phyloP scores from a whole-genome alignment of 208 protist genomes.

The Leishmania martiniquensis region DNA sequence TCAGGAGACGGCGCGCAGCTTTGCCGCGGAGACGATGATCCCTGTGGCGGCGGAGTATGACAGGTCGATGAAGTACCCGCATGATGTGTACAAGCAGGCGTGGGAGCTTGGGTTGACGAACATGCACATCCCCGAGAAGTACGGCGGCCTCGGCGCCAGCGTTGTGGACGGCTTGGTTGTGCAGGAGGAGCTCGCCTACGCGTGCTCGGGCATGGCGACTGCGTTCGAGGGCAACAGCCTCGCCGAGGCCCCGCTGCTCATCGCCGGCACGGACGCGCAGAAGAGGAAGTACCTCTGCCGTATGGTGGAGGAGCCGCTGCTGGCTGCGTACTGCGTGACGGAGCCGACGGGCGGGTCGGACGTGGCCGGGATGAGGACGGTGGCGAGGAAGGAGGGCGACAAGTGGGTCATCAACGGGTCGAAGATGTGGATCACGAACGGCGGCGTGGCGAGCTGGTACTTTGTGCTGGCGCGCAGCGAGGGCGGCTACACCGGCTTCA shows the following conservation, averaged over 20 bases:
- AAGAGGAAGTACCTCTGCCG: slow-evolving; percentile 90
- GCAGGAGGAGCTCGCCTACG: slow-evolving; percentile 88
- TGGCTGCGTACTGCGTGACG: slow-evolving; percentile 87
- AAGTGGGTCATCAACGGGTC: slow-evolving; percentile 90
- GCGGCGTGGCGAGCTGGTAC: slow-evolving; percentile 92
- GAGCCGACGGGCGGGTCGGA: slow-evolving; percentile 89
- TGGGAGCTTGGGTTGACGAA: slow-evolving; percentile 88
- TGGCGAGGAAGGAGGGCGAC: slow-evolving; percentile 85
- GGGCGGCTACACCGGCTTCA: slow-evolving; percentile 85
- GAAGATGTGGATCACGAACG: slow-evolving; percentile 97
- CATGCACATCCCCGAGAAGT: slow-evolving; percentile 82
- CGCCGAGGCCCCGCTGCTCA: slow-evolving; percentile 74
- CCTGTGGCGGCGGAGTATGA: slow-evolving; percentile 78
- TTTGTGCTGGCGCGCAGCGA: slow-evolving; percentile 86
- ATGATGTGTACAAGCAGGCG: slow-evolving; percentile 79
- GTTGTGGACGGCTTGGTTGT: slow-evolving; percentile 80
- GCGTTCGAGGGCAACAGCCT: slow-evolving; percentile 88
- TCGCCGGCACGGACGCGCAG: slow-evolving; percentile 88
- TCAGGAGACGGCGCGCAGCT: slow-evolving; percentile 75
- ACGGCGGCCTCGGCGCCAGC: slow-evolving; percentile 75
- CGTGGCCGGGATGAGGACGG: slow-evolving; percentile 86
- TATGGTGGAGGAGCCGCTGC: slow-evolving; percentile 82
- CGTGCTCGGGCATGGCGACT: slow-evolving; percentile 85
- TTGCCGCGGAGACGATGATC: slow-evolving; percentile 80
- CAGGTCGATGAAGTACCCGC: slow-evolving; percentile 70